Percentiles rank a stretch among this genome's conserved stretches.
phyloP scores from a whole-genome alignment of 257 asterid species.

The Solanum chaucha region DNA sequence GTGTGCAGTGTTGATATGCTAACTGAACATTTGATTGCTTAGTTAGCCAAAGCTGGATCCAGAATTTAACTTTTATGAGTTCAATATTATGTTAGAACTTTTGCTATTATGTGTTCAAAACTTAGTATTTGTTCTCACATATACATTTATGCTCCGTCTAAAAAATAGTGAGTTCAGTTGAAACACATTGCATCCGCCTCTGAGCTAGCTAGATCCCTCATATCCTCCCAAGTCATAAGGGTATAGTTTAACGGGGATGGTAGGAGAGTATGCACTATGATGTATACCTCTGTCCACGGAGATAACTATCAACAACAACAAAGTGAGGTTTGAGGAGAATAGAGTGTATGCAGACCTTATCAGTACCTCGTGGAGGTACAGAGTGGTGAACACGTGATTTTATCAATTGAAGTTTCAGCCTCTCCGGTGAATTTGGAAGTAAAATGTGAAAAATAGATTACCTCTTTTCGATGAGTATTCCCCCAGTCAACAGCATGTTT shows the following conservation, averaged over 20 bases:
- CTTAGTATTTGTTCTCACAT: not conserved
- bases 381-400: not conserved
- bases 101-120: not conserved
- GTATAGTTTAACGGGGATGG: not conserved
- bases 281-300: not conserved
- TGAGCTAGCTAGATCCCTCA: not conserved
- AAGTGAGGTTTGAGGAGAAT: no score
- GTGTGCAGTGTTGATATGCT: no score
- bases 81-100: no score
- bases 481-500: slow-evolving; percentile 90
- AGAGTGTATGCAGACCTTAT: no score
- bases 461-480: slow-evolving; percentile 45
- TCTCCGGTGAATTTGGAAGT: not conserved
- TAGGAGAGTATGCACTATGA: no score
- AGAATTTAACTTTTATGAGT: not conserved
- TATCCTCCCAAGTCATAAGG: not conserved
- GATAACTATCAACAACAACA: not conserved
- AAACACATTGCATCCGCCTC: not conserved
- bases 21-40: no score
- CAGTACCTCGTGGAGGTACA: not conserved
- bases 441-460: not conserved
- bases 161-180: not conserved
- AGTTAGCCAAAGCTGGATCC: no score
- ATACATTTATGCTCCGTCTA: not conserved
- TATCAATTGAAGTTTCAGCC: not conserved